Evolutionary conservation across 495 filamentous ascomycete genomes (phyloP), one percentile per base, ranked within the genome.

Genomic region (Margaritispora aquatica): DNA sequence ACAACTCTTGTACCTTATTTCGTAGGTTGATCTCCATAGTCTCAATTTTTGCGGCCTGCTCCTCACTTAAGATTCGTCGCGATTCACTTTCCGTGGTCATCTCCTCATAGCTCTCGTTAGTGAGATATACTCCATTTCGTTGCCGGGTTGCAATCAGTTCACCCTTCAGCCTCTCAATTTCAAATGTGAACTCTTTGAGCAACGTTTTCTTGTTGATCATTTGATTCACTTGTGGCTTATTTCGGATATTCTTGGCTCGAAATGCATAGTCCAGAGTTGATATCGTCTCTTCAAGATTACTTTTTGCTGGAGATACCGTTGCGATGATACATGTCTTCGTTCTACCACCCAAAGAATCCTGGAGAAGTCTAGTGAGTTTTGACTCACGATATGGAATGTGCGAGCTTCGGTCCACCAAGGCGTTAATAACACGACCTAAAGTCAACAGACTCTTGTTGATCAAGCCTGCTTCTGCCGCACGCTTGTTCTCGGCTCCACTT

Each of bases 271-370:
- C 94, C 2, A 98, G 78, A 0, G 95, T 97, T 1, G 93, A 97
- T 52, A 97, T 97, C 0, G 94, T 98, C 70, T 98, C 94, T 66
- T 98, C 94, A 15, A 97, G 78, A 66, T 97, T 98, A 74, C 84
- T 92, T 68, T 91, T 92, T 5, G 92, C 89, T 7, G 95, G 92
- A 0, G 94, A 97, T 47, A 98, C 82, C 0, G 95, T 98, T 2
- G 94, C 95, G 65, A 98, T 97, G 63, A 98, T 98, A 73, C 94
- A 97, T 2, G 94, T 98, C 70, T 97, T 98, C 9, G 94, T 98
- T 50, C 85, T 84, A 11, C 94, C 94, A 49, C 94, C 94, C 0
- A 98, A 81, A 15, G 94, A 98, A 67, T 98, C 95, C 84, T 97
- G 94, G 51, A 98, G 75, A 1, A 98, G 76, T 22, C 94, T 84